Conservation (phyloP, 768 basidiomycete genomes). For the Amyloporia xantha region DNA sequence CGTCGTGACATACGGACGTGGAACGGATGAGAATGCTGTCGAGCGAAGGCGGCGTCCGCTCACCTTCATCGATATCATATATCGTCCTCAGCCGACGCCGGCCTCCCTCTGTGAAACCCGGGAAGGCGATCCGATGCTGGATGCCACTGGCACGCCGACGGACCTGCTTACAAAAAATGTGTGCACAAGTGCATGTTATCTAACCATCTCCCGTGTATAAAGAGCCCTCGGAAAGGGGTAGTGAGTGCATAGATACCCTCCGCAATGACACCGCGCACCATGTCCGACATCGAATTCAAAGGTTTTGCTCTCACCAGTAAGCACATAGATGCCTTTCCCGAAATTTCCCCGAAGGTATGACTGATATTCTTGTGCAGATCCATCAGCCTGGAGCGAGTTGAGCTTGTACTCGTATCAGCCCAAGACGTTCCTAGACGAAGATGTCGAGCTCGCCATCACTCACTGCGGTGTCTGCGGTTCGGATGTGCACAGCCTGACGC, state of each 20-base stretch:
- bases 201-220: background rate
- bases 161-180: background rate
- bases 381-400: constrained; percentile 30
- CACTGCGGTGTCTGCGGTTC: constrained; percentile 43
- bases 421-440: constrained; percentile 42
- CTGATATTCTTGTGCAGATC: constrained; percentile 6
- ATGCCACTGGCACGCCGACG: background rate
- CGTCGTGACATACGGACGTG: too few relatives aligned
- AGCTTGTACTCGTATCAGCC: constrained; percentile 41
- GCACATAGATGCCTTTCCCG: too few relatives aligned
- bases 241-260: background rate
- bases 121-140: background rate
- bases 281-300: constrained; percentile 16
- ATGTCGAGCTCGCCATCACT: constrained; percentile 47
- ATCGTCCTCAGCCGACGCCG: background rate
- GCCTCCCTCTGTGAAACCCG: background rate
- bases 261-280: constrained; percentile 1
- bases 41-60: too few relatives aligned
- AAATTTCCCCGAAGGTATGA: too few relatives aligned
- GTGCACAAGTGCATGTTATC: background rate
- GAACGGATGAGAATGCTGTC: too few relatives aligned
- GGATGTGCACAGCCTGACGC: constrained; percentile 39
- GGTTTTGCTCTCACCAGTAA: constrained; percentile 14
- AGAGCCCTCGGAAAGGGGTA: background rate
- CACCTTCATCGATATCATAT: background rate